These are phyloP conservation scores for Acrocalymma vagum DNA, from an alignment of 2,329 filamentous ascomycete genomes.

Conservation along the genomic window DNA sequence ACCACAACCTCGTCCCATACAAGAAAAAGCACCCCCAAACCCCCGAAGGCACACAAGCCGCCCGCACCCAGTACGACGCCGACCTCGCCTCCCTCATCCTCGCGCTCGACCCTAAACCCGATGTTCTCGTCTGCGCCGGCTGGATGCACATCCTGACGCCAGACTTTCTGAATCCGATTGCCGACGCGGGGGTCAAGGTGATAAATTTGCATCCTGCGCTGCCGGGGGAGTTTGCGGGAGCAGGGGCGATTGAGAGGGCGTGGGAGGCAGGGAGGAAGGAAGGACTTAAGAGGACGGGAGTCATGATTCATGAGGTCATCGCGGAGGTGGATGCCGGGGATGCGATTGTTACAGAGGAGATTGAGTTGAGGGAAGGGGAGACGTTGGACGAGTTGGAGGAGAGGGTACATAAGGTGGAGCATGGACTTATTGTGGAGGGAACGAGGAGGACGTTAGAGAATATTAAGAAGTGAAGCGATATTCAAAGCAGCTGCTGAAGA, in stretches of 20 bases:
- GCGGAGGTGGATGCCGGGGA: conserved; percentile 80
- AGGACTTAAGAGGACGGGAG: conserved; percentile 73
- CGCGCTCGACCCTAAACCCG: conserved; percentile 63
- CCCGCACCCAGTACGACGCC: conserved; percentile 75
- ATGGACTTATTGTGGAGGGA: conserved; percentile 80
- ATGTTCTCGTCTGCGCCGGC: conserved; percentile 80
- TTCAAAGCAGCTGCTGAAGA: no score
- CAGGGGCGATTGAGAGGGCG: conserved; percentile 79
- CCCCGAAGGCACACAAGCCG: conserved; percentile 58
- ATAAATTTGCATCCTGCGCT: conserved; percentile 86
- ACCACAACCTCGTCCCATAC: conserved; percentile 82
- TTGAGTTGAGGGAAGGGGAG: conserved; percentile 67
- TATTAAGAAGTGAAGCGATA: conserved; percentile 35
- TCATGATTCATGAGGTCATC: conserved; percentile 88
- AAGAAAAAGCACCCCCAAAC: conserved; percentile 68
- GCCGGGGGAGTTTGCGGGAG: conserved; percentile 79
- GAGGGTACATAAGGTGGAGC: conserved; percentile 80
- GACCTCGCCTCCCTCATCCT: conserved; percentile 76
- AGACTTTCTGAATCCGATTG: conserved; percentile 74
- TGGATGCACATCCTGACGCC: conserved; percentile 86
- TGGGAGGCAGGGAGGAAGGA: conserved; percentile 76
- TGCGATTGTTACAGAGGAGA: conserved; percentile 75
- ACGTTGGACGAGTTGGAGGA: conserved; percentile 71
- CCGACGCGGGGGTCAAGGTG: conserved; percentile 68
- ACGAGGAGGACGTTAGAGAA: conserved; percentile 61